These are phyloP conservation scores for Huntiella abstrusa DNA, from an alignment of 2,329 filamentous ascomycete genomes.

Conservation along the genomic window DNA sequence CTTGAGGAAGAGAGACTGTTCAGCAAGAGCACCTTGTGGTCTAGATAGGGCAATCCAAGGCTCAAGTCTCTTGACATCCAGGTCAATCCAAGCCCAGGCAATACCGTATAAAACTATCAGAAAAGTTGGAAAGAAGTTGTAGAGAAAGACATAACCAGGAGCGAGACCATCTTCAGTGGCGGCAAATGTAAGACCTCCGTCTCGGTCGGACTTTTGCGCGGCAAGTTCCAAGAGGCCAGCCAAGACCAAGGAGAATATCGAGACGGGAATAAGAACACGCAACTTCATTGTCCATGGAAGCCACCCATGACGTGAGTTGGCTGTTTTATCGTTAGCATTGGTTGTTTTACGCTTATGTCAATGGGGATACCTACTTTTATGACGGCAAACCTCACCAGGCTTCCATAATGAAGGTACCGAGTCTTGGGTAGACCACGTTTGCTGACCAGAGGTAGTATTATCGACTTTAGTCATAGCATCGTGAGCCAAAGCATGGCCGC, in stretches of 20 bases:
- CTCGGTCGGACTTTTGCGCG: conserved; percentile 19
- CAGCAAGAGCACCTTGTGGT: conserved; percentile 21
- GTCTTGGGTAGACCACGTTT: no score
- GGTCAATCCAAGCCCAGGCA: conserved; percentile 39
- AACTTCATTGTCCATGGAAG: conserved; percentile 9
- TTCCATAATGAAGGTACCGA: no score
- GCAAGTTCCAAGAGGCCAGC: conserved; percentile 27
- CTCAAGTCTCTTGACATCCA: conserved; percentile 39
- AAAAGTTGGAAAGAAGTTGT: conserved; percentile 34
- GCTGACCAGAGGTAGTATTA: no score
- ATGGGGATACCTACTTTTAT: no score
- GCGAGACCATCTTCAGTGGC: conserved; percentile 19
- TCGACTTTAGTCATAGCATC: no score
- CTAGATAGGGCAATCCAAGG: conserved; percentile 40
- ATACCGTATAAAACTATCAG: conserved; percentile 36
- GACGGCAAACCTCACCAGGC: no score
- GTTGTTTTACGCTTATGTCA: no score
- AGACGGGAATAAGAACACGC: conserved; percentile 21
- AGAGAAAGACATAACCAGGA: conserved; percentile 18
- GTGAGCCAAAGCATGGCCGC: no score
- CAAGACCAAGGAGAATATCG: conserved; percentile 20
- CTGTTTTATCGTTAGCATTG: neutral
- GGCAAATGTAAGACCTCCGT: conserved; percentile 23
- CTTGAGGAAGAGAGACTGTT: conserved; percentile 29
- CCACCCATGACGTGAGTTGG: conserved; percentile 9